Evolutionary conservation across 2,329 filamentous ascomycete genomes (phyloP), one percentile per base, ranked within the genome.

Genomic region (Calonectria fujianensis): DNA sequence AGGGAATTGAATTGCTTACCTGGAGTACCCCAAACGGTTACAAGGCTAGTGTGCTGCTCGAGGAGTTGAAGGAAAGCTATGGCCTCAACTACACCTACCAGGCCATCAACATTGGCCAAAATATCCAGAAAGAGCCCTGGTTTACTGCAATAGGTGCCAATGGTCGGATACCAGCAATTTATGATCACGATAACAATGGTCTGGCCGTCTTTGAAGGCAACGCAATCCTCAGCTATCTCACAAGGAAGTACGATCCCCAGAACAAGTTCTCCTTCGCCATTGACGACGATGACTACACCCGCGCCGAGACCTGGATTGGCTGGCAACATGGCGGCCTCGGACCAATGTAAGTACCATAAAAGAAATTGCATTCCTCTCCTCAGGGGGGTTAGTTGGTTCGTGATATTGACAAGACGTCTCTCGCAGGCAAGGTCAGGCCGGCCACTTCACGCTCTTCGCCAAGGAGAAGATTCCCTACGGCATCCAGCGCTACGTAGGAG

Each of bases 271-370:
- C 83, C 10, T 87, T 86, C 73, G 81, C 80, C 31, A 68, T 79
- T 29, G 87, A 90, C 41, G 80, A 83, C 20, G 79, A 85, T 70
- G 83, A 86, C 75, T 84, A 84, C 73, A 83, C 83, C 5, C 79
- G 80, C 18, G 81, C 83, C 18, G 82, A 85, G 75, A 74, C 82
- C 2, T 94, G 92, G 92, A 88, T 92, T 76, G 89, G 90, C 50
- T 94, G 91, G 91, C 92, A 95, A 85, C 94, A 95, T 80, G 93
- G 92, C n/a, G 94, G 94, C 2, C 81, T 95, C 3, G 93, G 93
- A 0, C 94, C 94, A 3, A 90, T 90, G 88, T 82, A 71, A 74
- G 81, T 76, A n/a, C 41, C 6, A 16, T 32, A 8, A 6, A 32
- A 3, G 16, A 14, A 11, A 24, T 24, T 24, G 24, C 24, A 37